Evolutionary conservation across 352 stramenopile species (phyloP).

Genomic region (Thalassiosira mediterranea): DNA sequence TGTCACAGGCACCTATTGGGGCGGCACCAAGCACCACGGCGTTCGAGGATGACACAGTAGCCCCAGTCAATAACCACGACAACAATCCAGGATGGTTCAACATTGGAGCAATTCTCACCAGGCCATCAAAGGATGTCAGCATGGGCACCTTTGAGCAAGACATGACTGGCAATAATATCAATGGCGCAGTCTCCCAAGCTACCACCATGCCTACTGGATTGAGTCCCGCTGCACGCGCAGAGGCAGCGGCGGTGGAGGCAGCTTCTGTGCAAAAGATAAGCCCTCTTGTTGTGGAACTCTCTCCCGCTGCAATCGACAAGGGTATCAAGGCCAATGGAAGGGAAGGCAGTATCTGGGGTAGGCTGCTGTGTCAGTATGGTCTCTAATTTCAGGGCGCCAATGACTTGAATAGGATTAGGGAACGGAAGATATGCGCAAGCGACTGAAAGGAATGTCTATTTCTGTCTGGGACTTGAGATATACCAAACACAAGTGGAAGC

Average conservation of each 20-base stretch:
- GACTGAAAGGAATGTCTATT: no score
- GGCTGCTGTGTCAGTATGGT: background rate
- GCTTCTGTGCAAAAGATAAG: background rate
- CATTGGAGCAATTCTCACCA: background rate
- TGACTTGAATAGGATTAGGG: no score
- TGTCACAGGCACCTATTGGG: background rate
- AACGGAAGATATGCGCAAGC: no score
- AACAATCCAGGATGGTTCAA: slow-evolving; percentile 2
- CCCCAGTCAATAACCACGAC: background rate
- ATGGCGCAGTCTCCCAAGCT: background rate
- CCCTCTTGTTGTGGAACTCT: background rate
- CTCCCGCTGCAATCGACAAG: background rate
- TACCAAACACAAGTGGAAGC: no score
- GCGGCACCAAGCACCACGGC: background rate
- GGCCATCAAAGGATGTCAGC: background rate
- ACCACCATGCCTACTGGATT: background rate
- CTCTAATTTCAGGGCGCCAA: background rate
- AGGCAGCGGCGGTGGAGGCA: background rate
- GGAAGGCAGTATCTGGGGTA: background rate
- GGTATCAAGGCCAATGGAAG: background rate
- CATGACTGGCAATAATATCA: no score
- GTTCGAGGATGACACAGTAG: background rate
- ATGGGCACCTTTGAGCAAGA: no score
- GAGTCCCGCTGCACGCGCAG: background rate
- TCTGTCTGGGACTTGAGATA: no score